Percentiles rank a stretch among this genome's conserved stretches.
These are phyloP conservation scores for Hericium alpestre DNA, from an alignment of 768 basidiomycete genomes.

Conservation along the genomic window DNA sequence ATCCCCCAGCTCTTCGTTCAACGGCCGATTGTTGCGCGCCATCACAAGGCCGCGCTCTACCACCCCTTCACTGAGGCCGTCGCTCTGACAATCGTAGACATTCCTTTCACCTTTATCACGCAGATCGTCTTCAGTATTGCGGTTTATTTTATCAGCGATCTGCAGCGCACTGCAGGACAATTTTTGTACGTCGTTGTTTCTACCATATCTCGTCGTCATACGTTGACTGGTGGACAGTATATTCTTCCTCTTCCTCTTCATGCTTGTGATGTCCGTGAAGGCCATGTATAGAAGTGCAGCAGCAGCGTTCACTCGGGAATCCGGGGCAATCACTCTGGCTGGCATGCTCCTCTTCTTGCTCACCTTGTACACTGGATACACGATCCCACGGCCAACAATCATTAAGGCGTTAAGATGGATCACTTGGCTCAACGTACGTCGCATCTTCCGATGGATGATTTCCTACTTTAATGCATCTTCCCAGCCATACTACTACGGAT, in stretches of 20 bases:
- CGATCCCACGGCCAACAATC: conserved; percentile 51
- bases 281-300: conserved; percentile 64
- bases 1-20: conserved; percentile 46
- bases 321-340: conserved; percentile 50
- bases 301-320: conserved; percentile 45
- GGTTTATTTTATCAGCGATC: conserved; percentile 50
- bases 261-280: conserved; percentile 56
- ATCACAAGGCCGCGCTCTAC: conserved; percentile 52
- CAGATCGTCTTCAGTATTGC: conserved; percentile 35
- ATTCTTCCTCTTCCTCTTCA: conserved; percentile 47
- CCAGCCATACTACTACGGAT: conserved; percentile 59
- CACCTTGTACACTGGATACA: conserved; percentile 49
- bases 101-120: conserved; percentile 43
- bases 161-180: conserved; percentile 44
- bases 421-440: conserved; percentile 46
- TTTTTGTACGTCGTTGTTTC: conserved; percentile 45
- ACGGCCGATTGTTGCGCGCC: conserved; percentile 48
- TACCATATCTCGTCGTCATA: conserved; percentile 12
- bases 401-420: conserved; percentile 64
- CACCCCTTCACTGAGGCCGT: conserved; percentile 46
- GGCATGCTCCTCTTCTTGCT: conserved; percentile 32
- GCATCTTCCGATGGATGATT: background rate
- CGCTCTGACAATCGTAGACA: conserved; percentile 49
- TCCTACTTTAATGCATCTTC: conserved; percentile 15
- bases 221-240: conserved; percentile 27